Conservation (phyloP, 2,329 filamentous ascomycete species). For the Zymoseptoria brevis region DNA sequence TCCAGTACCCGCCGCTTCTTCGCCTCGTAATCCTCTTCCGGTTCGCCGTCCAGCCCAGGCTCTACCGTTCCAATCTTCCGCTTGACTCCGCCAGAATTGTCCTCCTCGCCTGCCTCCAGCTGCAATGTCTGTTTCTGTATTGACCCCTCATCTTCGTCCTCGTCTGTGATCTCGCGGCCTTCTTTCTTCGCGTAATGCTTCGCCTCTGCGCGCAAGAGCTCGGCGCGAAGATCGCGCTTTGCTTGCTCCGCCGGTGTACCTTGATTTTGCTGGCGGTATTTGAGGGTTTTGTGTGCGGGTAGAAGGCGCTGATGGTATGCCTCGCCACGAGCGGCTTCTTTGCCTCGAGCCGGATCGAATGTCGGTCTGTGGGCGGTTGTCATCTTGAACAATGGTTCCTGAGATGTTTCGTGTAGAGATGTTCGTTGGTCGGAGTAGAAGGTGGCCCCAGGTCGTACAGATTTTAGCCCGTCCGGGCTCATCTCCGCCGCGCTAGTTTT, state of each 20-base stretch:
- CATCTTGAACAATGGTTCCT: conserved; percentile 31
- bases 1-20: conserved; percentile 83
- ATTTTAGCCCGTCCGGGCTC: background rate
- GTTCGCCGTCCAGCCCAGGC: conserved; percentile 43
- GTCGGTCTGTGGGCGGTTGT: conserved; percentile 69
- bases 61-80: conserved; percentile 49
- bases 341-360: conserved; percentile 90
- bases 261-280: conserved; percentile 82
- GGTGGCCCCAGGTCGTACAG: background rate
- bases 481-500: background rate
- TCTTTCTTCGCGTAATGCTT: conserved; percentile 80
- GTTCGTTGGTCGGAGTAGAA: background rate
- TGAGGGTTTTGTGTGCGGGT: conserved; percentile 87
- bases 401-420: background rate
- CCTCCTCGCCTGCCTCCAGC: conserved; percentile 40
- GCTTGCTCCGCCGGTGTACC: conserved; percentile 67
- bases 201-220: conserved; percentile 82
- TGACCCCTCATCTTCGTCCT: conserved; percentile 17
- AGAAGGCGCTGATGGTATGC: conserved; percentile 95
- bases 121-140: conserved; percentile 29
- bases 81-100: conserved; percentile 46
- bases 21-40: conserved; percentile 57
- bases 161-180: conserved; percentile 45
- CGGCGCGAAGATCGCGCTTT: conserved; percentile 74
- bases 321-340: conserved; percentile 85